These are phyloP conservation scores for Croton setiger DNA, from an alignment of 441 rosid species.

Conservation along the genomic window DNA sequence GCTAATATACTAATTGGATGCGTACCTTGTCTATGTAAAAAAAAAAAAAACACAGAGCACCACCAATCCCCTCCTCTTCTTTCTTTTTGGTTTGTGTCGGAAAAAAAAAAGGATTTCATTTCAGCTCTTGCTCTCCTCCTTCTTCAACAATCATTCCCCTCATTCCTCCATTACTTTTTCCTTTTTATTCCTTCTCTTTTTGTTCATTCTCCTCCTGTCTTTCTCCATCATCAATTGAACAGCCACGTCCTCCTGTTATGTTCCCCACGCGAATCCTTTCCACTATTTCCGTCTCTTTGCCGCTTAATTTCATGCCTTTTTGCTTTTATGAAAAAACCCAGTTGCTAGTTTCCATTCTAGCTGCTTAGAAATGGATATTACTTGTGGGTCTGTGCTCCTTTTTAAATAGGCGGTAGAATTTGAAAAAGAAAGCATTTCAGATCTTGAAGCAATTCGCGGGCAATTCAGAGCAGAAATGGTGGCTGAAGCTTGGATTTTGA, in stretches of 20 bases:
- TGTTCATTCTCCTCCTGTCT: background rate
- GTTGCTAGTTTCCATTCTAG: background rate
- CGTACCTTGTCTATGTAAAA: too few relatives aligned
- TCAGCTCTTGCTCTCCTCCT: background rate
- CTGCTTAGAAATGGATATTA: conserved; percentile 1
- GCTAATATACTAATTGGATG: too few relatives aligned
- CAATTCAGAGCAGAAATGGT: conserved; percentile 53
- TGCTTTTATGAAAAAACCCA: conserved; percentile 6
- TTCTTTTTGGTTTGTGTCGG: background rate
- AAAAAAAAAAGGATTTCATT: background rate
- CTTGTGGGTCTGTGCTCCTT: background rate
- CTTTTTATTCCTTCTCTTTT: conserved; percentile 1
- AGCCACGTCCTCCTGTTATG: conserved; percentile 12
- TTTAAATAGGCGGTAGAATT: conserved; percentile 2
- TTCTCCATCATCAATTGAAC: conserved; percentile 15
- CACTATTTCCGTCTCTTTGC: background rate
- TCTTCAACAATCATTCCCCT: background rate
- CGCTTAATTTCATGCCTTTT: background rate
- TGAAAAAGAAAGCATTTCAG: background rate
- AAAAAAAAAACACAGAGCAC: background rate
- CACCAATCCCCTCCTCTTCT: background rate
- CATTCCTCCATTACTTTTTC: background rate
- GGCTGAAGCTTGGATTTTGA: conserved; percentile 88
- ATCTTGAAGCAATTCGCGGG: conserved; percentile 8
- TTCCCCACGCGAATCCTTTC: conserved; percentile 18